These are phyloP conservation scores for Hondaea fermentalgiana DNA, from an alignment of 108 stramenopile genomes.

Conservation along the genomic window DNA sequence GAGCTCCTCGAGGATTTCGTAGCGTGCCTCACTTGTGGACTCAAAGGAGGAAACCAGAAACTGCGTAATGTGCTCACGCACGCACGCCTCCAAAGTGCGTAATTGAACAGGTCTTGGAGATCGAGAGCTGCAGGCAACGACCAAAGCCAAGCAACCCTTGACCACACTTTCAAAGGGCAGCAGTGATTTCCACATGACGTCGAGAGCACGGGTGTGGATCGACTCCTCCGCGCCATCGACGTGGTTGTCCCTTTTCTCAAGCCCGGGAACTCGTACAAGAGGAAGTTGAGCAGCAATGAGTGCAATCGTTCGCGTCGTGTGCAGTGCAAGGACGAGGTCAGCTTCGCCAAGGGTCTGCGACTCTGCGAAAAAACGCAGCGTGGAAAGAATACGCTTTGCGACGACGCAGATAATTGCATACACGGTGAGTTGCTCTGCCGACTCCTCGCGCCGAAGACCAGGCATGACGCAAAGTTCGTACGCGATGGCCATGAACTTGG, in stretches of 20 bases:
- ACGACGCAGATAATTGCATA: not conserved
- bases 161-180: not conserved
- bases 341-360: not conserved
- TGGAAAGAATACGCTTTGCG: not conserved
- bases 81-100: not conserved
- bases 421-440: not conserved
- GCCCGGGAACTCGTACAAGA: not conserved
- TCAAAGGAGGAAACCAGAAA: not conserved
- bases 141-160: not conserved
- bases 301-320: not conserved
- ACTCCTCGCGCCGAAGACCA: not conserved
- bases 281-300: not conserved
- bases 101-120: not conserved
- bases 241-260: not conserved
- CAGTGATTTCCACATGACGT: not conserved
- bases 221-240: not conserved
- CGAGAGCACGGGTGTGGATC: not conserved
- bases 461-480: conserved; percentile 14
- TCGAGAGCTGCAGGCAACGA: not conserved
- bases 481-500: conserved; percentile 16
- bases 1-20: not conserved
- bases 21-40: not conserved
- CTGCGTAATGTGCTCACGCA: conserved; percentile 13
- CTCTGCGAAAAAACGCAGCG: not conserved
- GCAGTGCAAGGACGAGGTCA: not conserved